Base-by-base conservation (phyloP, 2,329 filamentous ascomycete genomes). In the Trichophyton equinum region DNA sequence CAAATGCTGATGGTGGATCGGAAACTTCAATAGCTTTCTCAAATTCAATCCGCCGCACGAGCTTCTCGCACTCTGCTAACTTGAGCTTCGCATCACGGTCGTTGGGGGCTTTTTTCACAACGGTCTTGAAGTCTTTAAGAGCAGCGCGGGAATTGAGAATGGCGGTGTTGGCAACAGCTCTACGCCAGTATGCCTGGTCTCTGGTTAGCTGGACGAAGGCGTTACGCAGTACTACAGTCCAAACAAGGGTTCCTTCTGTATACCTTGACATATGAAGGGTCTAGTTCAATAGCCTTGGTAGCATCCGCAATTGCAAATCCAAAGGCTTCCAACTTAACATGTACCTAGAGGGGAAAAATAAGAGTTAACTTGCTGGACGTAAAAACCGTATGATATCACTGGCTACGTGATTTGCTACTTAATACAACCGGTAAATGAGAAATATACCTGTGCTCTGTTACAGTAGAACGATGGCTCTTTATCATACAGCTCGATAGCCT, bases 311-410 rank as follows among this genome's bases (percentile, higher is more conserved):
- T 87, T 25, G 94, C 91, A 77, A 92, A 95, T 44, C 94, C 94
- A 72, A 91, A 97, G 20, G 92, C 85, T 75, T 99, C 94, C 44
- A 92, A 86, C 78, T 96, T 97, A 75, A 99, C 92, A 73, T 99
- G 82, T 65, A 89, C 89, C 90, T 96, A 69, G 27, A 62, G 51
- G 58, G 58, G 61, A 27, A 27, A 15, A 40, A 18, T 11, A 47
- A 27, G 20, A 51, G 46, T 51, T 51, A 51, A 27, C 46, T 22
- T 51, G 25, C 20, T 18, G 8, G 18, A 47, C 5, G 9, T 20
- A 47, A 47, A 47, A 11, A 20, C 9, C 15, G 15, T 25, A 18
- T 25, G 11, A 38, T 15, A 33, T n/a, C 36, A n/a, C 20, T 15
- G 13, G 33, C 15, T 57, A 30, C 27, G 27, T 30, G 27, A 30